phyloP scores from a whole-genome alignment of 2,329 filamentous ascomycete genomes.

The Claviceps sp. region DNA sequence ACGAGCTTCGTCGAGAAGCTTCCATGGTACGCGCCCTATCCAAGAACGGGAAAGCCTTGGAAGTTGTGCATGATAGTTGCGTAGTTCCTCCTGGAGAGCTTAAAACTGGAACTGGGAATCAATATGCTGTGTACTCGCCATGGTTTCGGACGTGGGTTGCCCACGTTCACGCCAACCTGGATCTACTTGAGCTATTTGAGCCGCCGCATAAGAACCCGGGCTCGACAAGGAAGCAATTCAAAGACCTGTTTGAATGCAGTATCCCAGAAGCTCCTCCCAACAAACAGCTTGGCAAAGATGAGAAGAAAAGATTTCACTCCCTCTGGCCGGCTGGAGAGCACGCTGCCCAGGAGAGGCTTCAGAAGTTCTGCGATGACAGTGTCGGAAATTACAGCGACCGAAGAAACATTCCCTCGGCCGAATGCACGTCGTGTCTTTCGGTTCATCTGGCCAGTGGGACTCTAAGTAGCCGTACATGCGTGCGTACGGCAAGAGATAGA shows the following conservation, averaged over 20 bases:
- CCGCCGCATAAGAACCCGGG: constrained; percentile 25
- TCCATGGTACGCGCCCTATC: constrained; percentile 47
- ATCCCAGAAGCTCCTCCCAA: constrained; percentile 50
- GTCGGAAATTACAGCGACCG: constrained; percentile 47
- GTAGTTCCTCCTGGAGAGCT: constrained; percentile 64
- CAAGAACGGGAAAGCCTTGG: constrained; percentile 51
- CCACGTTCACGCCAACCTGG: constrained; percentile 55
- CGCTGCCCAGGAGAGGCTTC: constrained; percentile 50
- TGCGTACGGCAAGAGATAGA: constrained; percentile 46
- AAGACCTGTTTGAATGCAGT: constrained; percentile 41
- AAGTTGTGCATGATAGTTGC: constrained; percentile 69
- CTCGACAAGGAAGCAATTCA: constrained; percentile 29
- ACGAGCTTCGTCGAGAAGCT: constrained; percentile 70
- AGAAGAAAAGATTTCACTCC: constrained; percentile 40
- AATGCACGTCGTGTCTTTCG: constrained; percentile 54
- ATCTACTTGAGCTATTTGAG: constrained; percentile 50
- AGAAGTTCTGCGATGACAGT: constrained; percentile 53
- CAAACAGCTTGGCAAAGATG: constrained; percentile 47
- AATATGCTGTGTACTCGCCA: constrained; percentile 73
- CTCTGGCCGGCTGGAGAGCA: constrained; percentile 68
- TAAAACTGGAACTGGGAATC: constrained; percentile 53
- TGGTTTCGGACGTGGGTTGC: constrained; percentile 71
- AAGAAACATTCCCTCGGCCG: constrained; percentile 52
- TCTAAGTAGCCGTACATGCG: constrained; percentile 52
- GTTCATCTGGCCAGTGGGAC: constrained; percentile 61